Base-by-base conservation (phyloP, 1,284 basidiomycete genomes). In the Gomphus sp. region DNA sequence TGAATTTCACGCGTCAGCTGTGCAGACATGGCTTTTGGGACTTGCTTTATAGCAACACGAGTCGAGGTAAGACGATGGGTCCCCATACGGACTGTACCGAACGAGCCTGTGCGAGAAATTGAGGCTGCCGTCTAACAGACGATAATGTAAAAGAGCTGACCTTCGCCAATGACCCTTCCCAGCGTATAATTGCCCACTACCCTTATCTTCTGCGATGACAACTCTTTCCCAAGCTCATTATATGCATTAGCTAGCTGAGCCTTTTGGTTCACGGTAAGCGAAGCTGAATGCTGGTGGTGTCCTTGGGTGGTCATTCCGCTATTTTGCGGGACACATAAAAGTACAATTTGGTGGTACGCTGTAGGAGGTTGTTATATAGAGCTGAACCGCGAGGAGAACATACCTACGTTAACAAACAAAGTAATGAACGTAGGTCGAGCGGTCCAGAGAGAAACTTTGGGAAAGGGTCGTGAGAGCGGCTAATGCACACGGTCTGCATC, bases 1-100 rank as follows among this genome's bases (percentile, higher is more conserved):
- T 99, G 96, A 60, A 99, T 96, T 74, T 99, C 97, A 63, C 97
- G 84, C 12, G 95, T 99, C 53, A 99, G 81, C 51, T 91, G 82
- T 31, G 93, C 79, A 53, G 93, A 92, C 75, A 92, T 84, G 60
- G 84, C 83, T 73, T 98, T 98, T 41, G 96, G 93, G 62, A 99
- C 93, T 73, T 98, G 95, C 75, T 99, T 99, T 74, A 99, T 90
- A 55, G 96, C 96, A 63, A 98, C 93, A 59, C 91, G 84, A 52
- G 85, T 86, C 3, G 87, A 88, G 1, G 93, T 93, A 53, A 96
- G 79, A 61, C 94, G 89, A 71, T 98, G 94, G 1, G 89, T 93
- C 52, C 92, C 94, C 68, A 98, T 78, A 56, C 94, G 85, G 28
- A 97, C 94, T 69, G 93, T 95, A 55, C 94, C 94, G 71, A 93